phyloP scores from a whole-genome alignment of 208 protist genomes.

The Phytomonas francai region DNA sequence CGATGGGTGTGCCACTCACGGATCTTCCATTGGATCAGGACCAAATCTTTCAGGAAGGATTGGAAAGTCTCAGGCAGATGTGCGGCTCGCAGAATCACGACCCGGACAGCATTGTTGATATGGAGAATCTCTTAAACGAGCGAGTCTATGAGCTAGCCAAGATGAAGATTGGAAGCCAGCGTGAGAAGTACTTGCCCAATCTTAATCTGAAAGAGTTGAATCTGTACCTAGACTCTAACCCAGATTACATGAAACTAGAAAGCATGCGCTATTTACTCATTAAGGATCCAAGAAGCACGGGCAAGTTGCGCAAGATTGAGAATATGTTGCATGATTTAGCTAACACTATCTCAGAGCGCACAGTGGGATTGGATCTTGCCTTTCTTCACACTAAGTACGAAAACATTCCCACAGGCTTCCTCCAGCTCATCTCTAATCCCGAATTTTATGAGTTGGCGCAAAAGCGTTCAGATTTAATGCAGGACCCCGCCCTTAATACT shows the following conservation, averaged over 20 bases:
- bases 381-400: constrained; percentile 64
- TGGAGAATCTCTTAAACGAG: constrained; percentile 46
- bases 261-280: constrained; percentile 31
- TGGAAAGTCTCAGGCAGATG: constrained; percentile 36
- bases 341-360: constrained; percentile 9
- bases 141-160: constrained; percentile 39
- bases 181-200: constrained; percentile 33
- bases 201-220: constrained; percentile 34
- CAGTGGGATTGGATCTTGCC: constrained; percentile 24
- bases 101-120: constrained; percentile 18
- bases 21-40: constrained; percentile 49
- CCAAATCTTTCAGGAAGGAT: constrained; percentile 36
- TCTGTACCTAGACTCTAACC: constrained; percentile 39
- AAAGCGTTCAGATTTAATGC: constrained; percentile 31
- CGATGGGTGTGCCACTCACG: constrained; percentile 55
- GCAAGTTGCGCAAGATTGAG: constrained; percentile 37
- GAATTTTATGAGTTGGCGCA: constrained; percentile 37
- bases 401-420: constrained; percentile 51
- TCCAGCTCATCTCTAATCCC: constrained; percentile 42
- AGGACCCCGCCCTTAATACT: constrained; percentile 28
- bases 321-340: constrained; percentile 25
- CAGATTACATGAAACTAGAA: constrained; percentile 41
- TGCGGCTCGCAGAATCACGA: constrained; percentile 27
- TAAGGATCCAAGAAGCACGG: constrained; percentile 42
- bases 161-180: constrained; percentile 45